These are phyloP conservation scores for Posidonia oceanica DNA, from an alignment of 116 monocot species.

Conservation along the genomic window DNA sequence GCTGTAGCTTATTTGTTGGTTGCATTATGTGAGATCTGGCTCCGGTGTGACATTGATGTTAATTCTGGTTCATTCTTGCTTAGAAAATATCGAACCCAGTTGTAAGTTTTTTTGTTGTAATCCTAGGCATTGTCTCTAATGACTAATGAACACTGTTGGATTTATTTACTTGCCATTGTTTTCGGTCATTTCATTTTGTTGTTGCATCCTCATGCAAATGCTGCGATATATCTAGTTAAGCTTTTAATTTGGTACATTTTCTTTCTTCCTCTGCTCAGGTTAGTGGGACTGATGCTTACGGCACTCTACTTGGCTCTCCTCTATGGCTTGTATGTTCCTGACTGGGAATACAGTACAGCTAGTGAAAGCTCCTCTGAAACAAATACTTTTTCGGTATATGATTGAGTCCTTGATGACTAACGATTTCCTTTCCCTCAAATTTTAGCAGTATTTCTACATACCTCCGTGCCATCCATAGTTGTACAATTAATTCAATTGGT, in stretches of 20 bases:
- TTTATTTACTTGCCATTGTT: no score
- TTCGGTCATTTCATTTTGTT: neutral
- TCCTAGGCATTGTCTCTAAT: no score
- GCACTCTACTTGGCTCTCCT: slow-evolving; percentile 33
- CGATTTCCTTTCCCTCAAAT: no score
- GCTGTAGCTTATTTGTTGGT: slow-evolving; percentile 65
- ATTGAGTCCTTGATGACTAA: no score
- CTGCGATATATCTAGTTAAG: no score
- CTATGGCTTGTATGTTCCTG: slow-evolving; percentile 81
- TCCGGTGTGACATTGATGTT: slow-evolving; percentile 26
- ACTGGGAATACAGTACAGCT: slow-evolving; percentile 61
- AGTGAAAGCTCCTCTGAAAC: slow-evolving; percentile 6
- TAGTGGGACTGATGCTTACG: neutral
- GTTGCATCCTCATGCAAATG: no score
- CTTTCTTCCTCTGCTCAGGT: neutral
- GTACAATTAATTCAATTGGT: no score
- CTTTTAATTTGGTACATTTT: no score
- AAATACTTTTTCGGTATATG: slow-evolving; percentile 52
- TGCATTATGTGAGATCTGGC: slow-evolving; percentile 87
- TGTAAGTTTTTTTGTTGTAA: slow-evolving; percentile 32
- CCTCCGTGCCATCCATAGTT: no score
- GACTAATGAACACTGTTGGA: no score
- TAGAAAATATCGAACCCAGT: slow-evolving; percentile 52
- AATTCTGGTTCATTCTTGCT: slow-evolving; percentile 51
- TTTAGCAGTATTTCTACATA: no score